Evolutionary conservation across 768 basidiomycete species (phyloP), one percentile per base, ranked within the genome.

Genomic region (Vararia minispora): DNA sequence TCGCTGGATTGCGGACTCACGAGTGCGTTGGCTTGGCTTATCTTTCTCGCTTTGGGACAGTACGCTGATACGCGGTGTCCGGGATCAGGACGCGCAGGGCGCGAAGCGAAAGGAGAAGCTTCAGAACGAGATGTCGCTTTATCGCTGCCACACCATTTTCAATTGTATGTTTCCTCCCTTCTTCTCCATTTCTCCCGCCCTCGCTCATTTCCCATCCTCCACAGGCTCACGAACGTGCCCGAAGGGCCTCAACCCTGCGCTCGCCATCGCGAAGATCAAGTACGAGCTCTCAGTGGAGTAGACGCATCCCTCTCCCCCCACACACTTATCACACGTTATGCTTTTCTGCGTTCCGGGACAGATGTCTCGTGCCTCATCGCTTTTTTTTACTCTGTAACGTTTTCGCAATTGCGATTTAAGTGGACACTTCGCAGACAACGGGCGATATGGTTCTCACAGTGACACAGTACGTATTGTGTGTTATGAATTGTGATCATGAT

Each of bases 141-240:
- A 95, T 68, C 77, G 94, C 42, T 98, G 94, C 69, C 94, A 97
- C 63, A 97, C 94, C 34, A 97, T 95, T 65, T 95, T 97, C 71
- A 95, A 95, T 64, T 89, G 89, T 84, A 41, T 21, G 71, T 59
- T n/a, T 32, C 24, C 25, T 6, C 32, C 25, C 36, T 35, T 43
- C 37, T 22, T 23, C 12, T 5, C 17, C n/a, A 27, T 13, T 31
- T 31, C 27, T 37, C 20, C 12, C n/a, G n/a, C n/a, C n/a, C n/a
- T n/a, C n/a, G 5, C 35, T 46, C 21, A 12, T 44, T 32, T 32
- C 27, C 31, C 34, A 44, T 24, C 16, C 16, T 7, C 11, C 42
- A 11, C 44, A 80, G 84, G 88, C 59, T 76, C 91, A 35, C 80
- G 86, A 40, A 95, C 92, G n/a, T 97, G 91, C 64, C 90, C 91